These are phyloP conservation scores for Apium graveolens DNA, from an alignment of 129 eudicot genomes.

Conservation along the genomic window DNA sequence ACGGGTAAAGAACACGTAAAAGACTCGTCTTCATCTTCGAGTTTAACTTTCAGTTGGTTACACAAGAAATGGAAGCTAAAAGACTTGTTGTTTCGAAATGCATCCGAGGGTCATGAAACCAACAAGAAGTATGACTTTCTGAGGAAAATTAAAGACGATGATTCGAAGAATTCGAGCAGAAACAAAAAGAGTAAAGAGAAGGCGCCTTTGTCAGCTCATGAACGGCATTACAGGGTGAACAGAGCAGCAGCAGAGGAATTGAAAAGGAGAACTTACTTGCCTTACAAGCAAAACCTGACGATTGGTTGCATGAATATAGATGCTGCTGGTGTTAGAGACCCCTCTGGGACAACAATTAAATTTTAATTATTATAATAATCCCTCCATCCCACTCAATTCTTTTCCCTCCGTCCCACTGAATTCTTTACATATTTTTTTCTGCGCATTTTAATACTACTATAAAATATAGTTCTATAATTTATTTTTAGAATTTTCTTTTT, in stretches of 20 bases:
- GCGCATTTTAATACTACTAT: too few relatives aligned
- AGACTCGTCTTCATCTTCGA: not conserved
- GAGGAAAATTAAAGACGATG: not conserved
- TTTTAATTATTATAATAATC: too few relatives aligned
- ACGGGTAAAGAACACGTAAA: not conserved
- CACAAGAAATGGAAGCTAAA: slow-evolving; percentile 7
- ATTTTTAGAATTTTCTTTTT: too few relatives aligned
- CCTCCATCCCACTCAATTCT: too few relatives aligned
- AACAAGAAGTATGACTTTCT: not conserved
- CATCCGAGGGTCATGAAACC: slow-evolving; percentile 10
- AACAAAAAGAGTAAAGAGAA: not conserved
- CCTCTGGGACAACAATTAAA: not conserved
- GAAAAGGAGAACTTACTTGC: slow-evolving; percentile 18
- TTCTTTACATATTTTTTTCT: too few relatives aligned
- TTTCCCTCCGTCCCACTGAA: too few relatives aligned
- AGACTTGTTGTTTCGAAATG: slow-evolving; percentile 4
- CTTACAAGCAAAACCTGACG: slow-evolving; percentile 13
- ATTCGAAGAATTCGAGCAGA: not conserved
- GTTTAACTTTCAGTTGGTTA: not conserved
- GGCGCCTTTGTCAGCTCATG: slow-evolving; percentile 3
- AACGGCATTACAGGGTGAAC: slow-evolving; percentile 7
- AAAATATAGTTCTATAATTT: too few relatives aligned
- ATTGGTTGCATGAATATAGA: slow-evolving; percentile 5
- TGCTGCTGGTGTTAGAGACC: not conserved
- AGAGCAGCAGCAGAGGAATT: slow-evolving; percentile 16